These are phyloP conservation scores for Cordyceps pruinosa DNA, from an alignment of 2,329 filamentous ascomycete genomes.

Conservation along the genomic window DNA sequence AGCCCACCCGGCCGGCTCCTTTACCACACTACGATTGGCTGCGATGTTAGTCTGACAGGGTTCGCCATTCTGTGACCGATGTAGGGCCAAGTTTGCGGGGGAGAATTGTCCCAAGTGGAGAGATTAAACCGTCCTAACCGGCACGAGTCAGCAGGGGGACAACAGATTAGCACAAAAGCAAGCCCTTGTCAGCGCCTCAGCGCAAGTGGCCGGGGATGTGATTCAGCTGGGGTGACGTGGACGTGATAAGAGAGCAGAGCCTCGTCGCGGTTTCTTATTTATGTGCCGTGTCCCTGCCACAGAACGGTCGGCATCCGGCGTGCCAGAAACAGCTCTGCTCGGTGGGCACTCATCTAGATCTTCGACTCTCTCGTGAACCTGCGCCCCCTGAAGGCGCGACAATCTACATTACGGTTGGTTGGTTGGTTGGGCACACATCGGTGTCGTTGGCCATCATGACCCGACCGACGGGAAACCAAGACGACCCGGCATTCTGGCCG, in stretches of 20 bases:
- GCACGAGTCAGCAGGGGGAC: neutral
- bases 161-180: neutral
- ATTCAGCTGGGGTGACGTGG: neutral
- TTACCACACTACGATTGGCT: neutral
- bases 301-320: no score
- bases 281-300: no score
- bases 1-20: neutral
- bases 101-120: neutral
- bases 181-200: neutral
- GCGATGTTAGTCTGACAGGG: neutral
- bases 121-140: neutral
- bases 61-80: neutral
- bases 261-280: neutral
- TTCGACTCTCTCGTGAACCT: neutral
- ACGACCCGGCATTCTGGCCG: neutral
- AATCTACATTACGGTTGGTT: no score
- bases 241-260: neutral
- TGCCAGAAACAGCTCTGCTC: no score
- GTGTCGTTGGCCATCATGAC: neutral
- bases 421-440: no score
- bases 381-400: neutral
- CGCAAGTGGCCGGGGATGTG: neutral
- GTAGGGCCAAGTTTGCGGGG: slow-evolving; percentile 4
- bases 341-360: neutral
- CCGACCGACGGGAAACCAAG: neutral